phyloP scores from a whole-genome alignment of 192 early-diverging fungal genomes.

The Spinellus fusiger region DNA sequence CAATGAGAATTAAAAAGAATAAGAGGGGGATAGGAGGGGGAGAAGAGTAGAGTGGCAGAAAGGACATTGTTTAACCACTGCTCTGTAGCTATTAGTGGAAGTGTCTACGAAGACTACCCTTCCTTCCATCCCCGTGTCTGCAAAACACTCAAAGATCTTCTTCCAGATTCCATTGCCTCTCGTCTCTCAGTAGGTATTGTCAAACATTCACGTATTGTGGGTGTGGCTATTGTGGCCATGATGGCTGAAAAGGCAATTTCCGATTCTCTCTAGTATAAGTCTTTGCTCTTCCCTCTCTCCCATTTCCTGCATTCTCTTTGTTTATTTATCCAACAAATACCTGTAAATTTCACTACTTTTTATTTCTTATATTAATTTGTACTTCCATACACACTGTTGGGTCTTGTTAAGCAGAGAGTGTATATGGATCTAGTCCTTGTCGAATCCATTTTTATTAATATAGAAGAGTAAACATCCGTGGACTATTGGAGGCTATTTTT shows the following conservation, averaged over 20 bases:
- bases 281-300: not conserved
- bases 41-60: not conserved
- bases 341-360: not conserved
- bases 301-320: not conserved
- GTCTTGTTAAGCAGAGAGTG: too few species aligned
- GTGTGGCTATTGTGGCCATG: slow-evolving; percentile 37
- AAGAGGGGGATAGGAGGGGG: not conserved
- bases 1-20: not conserved
- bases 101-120: slow-evolving; percentile 34
- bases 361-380: too few species aligned
- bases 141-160: slow-evolving; percentile 26
- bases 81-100: slow-evolving; percentile 28
- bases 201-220: slow-evolving; percentile 32
- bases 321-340: not conserved
- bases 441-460: too few species aligned
- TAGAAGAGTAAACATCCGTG: too few species aligned
- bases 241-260: slow-evolving; percentile 31
- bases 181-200: slow-evolving; percentile 33
- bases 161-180: slow-evolving; percentile 23
- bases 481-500: too few species aligned
- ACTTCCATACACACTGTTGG: too few species aligned
- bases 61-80: not conserved
- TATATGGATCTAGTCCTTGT: too few species aligned
- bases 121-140: slow-evolving; percentile 35
- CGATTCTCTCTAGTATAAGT: not conserved